Evolutionary conservation across 1,284 basidiomycete genomes (phyloP), one percentile per base, ranked within the genome.

Genomic region (Vanrija sp.): DNA sequence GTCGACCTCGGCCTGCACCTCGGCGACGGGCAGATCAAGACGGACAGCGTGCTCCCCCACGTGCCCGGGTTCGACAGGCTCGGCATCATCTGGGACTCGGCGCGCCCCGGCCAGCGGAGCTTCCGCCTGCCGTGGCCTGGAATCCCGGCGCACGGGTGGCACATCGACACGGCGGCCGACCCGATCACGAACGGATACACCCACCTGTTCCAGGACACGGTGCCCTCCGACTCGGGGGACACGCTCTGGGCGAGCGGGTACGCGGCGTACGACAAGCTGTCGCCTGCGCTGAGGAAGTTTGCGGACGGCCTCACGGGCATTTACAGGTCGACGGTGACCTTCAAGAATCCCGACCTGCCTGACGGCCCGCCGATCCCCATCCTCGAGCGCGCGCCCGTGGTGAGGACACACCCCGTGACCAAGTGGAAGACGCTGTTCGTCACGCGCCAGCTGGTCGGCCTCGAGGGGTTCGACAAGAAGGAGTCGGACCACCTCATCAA

Each of bases 61-160:
- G 58, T 82, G 21, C 86, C 83, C 80, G 89, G 89, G 71, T 88
- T 83, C 65, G 87, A 89, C 73, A 69, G 77, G 34, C 34, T 34
- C 10, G 34, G 34, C 34, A 34, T 34, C 43, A 80, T 83, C 51
- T 83, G 86, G 54, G 80, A 81, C 54, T 83, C 87, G 60, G 85
- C 84, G 3, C 81, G 83, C 6, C 85, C 82, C 1, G 72, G 82
- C 49, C 34, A 34, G 34, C 34, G 88, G 88, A 88, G 90, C 72
- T 85, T 85, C 5, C 88, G 90, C 61, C 83, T 72, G 16, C 88
- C 88, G 1, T 92, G 91, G 74, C 6, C 83, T 90, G 64, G 80
- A 87, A 40, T 68, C 68, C 45, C 79, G 89, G 5, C 77, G 79
- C 14, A 84, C 83, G 0, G 88, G 89, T 25, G 89, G 88, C 3